Percentiles rank a stretch among this genome's conserved stretches.
phyloP scores from a whole-genome alignment of 257 asterid genomes.

The Jacaranda mimosifolia region DNA sequence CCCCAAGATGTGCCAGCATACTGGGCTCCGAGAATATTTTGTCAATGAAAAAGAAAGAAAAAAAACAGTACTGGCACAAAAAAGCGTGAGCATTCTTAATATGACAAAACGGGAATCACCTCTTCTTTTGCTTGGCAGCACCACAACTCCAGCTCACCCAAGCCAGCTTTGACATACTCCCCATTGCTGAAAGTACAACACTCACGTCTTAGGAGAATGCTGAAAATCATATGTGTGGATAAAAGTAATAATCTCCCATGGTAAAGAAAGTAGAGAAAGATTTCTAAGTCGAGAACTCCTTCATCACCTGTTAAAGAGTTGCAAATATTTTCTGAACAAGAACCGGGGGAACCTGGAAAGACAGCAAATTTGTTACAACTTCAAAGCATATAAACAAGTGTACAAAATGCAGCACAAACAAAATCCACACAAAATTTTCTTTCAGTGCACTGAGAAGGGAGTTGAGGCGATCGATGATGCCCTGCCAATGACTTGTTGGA shows the following conservation, averaged over 20 bases:
- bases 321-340: conserved; percentile 87
- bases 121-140: conserved; percentile 98
- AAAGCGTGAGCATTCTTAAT: not conserved
- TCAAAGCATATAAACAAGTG: not conserved
- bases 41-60: conserved; percentile 25
- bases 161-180: conserved; percentile 92
- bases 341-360: conserved; percentile 88
- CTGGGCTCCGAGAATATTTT: conserved; percentile 53
- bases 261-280: not conserved
- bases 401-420: conserved; percentile 4
- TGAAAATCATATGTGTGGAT: conserved; percentile 37
- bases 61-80: conserved; percentile 16
- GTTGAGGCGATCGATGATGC: conserved; percentile 90
- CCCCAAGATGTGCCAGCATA: conserved; percentile 99
- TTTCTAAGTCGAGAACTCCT: not conserved
- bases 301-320: conserved; percentile 86
- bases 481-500: conserved; percentile 81
- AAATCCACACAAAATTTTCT: conserved; percentile 83
- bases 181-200: conserved; percentile 98
- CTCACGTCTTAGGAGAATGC: conserved; percentile 98
- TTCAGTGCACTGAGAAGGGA: conserved; percentile 80
- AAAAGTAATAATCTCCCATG: conserved; percentile 18
- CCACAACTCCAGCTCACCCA: conserved; percentile 97
- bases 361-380: conserved; percentile 41
- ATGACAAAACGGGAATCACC: conserved; percentile 45